Percentiles rank a stretch among this genome's conserved stretches.
These are phyloP conservation scores for Penicillium paneum DNA, from an alignment of 2,329 filamentous ascomycete genomes.

Conservation along the genomic window DNA sequence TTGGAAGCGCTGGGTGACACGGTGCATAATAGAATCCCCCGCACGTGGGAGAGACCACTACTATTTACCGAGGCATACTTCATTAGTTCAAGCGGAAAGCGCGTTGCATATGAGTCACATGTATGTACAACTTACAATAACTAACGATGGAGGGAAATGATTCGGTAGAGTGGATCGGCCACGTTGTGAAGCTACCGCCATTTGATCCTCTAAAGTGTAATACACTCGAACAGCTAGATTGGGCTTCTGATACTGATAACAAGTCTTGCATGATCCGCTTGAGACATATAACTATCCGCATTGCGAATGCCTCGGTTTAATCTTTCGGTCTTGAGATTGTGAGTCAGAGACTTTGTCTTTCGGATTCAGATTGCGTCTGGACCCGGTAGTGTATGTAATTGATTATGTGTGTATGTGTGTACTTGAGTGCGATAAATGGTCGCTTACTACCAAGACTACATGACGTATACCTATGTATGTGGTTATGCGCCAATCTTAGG, in stretches of 20 bases:
- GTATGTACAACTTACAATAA: neutral
- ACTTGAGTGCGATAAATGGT: neutral
- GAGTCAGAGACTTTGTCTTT: neutral
- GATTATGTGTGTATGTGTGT: neutral
- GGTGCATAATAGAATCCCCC: too few species aligned
- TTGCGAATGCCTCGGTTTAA: neutral
- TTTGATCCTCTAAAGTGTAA: neutral
- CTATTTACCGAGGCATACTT: too few species aligned
- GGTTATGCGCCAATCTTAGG: neutral
- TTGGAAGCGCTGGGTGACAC: too few species aligned
- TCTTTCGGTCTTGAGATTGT: neutral
- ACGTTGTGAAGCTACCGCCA: constrained; percentile 7
- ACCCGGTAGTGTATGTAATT: neutral
- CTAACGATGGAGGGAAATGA: neutral
- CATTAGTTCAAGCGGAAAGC: neutral
- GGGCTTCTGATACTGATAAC: neutral
- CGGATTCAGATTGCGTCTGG: neutral
- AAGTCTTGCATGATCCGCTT: neutral
- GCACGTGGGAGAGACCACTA: too few species aligned
- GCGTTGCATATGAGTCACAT: constrained; percentile 2
- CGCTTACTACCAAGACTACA: neutral
- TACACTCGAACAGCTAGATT: neutral
- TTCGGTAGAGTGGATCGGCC: constrained; percentile 1
- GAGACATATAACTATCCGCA: neutral
- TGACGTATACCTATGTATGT: neutral